Base-by-base conservation (phyloP, 208 protist species). In the Vickermania spadyakhi region DNA sequence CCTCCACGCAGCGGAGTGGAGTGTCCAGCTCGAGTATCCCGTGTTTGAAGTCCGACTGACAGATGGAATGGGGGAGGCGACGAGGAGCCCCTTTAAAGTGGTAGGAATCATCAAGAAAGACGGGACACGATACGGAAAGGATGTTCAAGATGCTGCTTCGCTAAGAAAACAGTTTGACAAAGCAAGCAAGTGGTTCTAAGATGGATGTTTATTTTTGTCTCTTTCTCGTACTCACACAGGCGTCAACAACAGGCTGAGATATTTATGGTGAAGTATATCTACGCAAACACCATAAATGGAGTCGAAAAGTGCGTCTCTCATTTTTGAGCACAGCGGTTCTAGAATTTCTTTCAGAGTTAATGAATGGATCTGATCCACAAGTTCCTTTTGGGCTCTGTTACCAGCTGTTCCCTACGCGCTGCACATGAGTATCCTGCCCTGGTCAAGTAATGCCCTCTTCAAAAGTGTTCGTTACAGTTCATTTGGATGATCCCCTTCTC, bases 131-230 rank as follows among this genome's bases (percentile, higher is more conserved):
- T 91, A 95, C 65, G 89, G 89, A 31, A 92, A 91, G 55, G 89
- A 95, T 58, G 69, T 81, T 22, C 89, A 95, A 52, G 89, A 95
- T 62, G 89, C 89, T n/a, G 79, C 79, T 21, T 67, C 83, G 1
- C 71, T 95, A 22, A 81, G 85, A 25, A 95, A 95, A 72, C 85
- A 92, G 62, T 95, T 95, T 77, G 85, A 95, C 49, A 84, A 83
- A 31, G 75, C 70, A 21, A 77, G 70, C 5, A 81, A 79, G 29
- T 95, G 84, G 84, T 92, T 92, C 52, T 95, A 77, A 65, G 11
- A 11, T 11, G 1, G 3, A 45, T 25, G 13, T 1, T 3, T 2
- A 3, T 2, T 60, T 49, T 13, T 23, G n/a, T n/a, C n/a, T n/a
- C n/a, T n/a, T n/a, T n/a, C n/a, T n/a, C n/a, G n/a, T n/a, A n/a